Evolutionary conservation across 441 rosid species (phyloP), one percentile per base, ranked within the genome.

Genomic region (Lepidium campestre): DNA sequence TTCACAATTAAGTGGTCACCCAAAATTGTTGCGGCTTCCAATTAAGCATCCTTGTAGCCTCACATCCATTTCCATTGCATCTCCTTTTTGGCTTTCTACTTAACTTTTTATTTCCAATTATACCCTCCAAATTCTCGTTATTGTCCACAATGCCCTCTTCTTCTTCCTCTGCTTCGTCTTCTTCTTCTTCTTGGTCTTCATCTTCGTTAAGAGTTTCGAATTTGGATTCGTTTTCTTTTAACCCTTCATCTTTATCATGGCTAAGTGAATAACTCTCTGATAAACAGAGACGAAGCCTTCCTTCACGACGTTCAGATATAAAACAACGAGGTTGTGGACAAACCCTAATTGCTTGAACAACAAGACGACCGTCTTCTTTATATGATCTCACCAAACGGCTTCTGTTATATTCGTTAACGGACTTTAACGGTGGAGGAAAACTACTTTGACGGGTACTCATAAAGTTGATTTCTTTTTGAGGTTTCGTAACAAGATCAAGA

Each of bases 381-480:
- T 44, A 77, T 40, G 85, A 63, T 70, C 60, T 78, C 57, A 83
- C 81, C 1, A 65, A 74, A 19, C 19, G 77, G 22, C 27, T 39
- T 29, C 3, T 12, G 4, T 82, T 77, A 3, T 80, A 78, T 14
- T 79, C 56, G 4, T 76, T 59, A 4, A 76, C 62, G 23, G 88
- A 79, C 2, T 75, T 82, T 60, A 87, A 48, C 1, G 90, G 87
- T 13, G 90, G 93, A 7, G 90, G 93, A 70, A 82, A 85, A 65
- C 78, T 73, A 10, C 29, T 34, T 46, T 36, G 62, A 25, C 67
- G 72, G 4, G 23, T 73, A 29, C 34, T 29, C 34, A 13, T 37
- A 18, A n/a, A 4, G 45, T 34, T 47, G 44, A 73, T 65, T 50
- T 73, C 35, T 14, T 76, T n/a, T 20, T 19, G 61, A 13, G 56